Percentiles rank a stretch among this genome's conserved stretches.
These are phyloP conservation scores for Amphibolis antarctica DNA, from an alignment of 106 monocot genomes.

Conservation along the genomic window DNA sequence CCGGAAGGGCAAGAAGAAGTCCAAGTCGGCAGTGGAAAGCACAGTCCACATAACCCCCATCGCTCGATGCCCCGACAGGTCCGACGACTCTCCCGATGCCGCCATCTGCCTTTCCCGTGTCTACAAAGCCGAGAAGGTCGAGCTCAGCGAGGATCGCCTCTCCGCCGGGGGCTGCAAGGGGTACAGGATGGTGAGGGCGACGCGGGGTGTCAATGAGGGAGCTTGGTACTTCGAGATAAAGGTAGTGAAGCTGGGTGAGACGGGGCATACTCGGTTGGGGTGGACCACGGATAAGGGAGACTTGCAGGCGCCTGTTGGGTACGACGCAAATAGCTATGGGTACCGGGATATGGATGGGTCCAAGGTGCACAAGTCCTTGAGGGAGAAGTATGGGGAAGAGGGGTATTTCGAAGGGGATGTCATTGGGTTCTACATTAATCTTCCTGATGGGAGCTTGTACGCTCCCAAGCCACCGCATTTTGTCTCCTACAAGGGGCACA, in stretches of 20 bases:
- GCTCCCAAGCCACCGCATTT: slow-evolving; percentile 51
- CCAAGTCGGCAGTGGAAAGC: too few species aligned
- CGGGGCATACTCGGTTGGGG: slow-evolving; percentile 76
- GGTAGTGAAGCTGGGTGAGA: slow-evolving; percentile 44
- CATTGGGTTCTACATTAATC: slow-evolving; percentile 75
- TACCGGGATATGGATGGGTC: slow-evolving; percentile 86
- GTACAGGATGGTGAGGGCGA: slow-evolving; percentile 88
- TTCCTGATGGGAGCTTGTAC: slow-evolving; percentile 67
- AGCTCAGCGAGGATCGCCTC: slow-evolving; percentile 78
- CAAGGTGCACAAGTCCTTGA: slow-evolving; percentile 71
- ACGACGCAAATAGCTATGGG: slow-evolving; percentile 66
- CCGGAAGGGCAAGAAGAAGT: slow-evolving; percentile 77
- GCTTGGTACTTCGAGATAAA: slow-evolving; percentile 88
- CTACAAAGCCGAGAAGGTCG: slow-evolving; percentile 88
- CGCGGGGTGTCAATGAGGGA: slow-evolving; percentile 64
- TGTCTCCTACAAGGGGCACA: slow-evolving; percentile 74
- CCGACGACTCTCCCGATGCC: slow-evolving; percentile 54
- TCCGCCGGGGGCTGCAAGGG: slow-evolving; percentile 72
- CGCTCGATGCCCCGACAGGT: slow-evolving; percentile 56
- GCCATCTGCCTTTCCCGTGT: slow-evolving; percentile 58
- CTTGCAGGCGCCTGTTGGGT: slow-evolving; percentile 90
- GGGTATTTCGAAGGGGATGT: slow-evolving; percentile 84
- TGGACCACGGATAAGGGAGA: slow-evolving; percentile 91
- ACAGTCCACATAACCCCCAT: slow-evolving; percentile 63
- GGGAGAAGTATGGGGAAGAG: slow-evolving; percentile 75